Evolutionary conservation across 441 rosid genomes (phyloP), one percentile per base, ranked within the genome.

Genomic region (Pelargonium myrrhifolium): DNA sequence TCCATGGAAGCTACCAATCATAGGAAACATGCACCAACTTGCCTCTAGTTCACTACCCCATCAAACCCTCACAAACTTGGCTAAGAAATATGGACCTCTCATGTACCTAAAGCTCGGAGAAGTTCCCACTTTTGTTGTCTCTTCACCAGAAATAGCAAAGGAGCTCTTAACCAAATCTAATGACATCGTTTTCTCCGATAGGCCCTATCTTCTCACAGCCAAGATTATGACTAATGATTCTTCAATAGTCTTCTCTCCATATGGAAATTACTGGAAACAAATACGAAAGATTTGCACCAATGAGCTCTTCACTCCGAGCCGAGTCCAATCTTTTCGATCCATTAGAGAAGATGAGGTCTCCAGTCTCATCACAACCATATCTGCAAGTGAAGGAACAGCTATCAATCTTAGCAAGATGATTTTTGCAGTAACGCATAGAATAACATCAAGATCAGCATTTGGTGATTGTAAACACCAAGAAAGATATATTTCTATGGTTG

Each of bases 61-160:
- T 58, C 80, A 18, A 14, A 15, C 77, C 59, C 77, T 80, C 2
- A 75, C 78, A 20, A 64, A 82, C 62, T 68, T 86, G 68, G 78
- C 82, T 1, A 68, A 69, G 63, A 78, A 71, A 9, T 65, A 69
- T 66, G 86, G 86, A 17, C 77, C 83, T 43, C 21, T 78, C 47
- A 77, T 76, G 83, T 73, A 77, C 64, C 81, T 85, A 9, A 67
- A 80, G 68, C 68, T 83, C 20, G 84, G 87, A 5, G 62, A 66
- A 68, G 9, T 75, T 9, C 45, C 80, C 12, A 61, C 68, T 7
- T 61, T 81, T 7, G 72, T 81, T 9, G 37, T 80, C 20, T 71
- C 83, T 66, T 81, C 81, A 2, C 78, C 76, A 17, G 76, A 75
- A 69, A 39, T 71, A 2, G 80, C 72, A 4, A 78, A 71, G 67